Conservation (phyloP, 257 asterid genomes). For the Jacaranda copaia region DNA sequence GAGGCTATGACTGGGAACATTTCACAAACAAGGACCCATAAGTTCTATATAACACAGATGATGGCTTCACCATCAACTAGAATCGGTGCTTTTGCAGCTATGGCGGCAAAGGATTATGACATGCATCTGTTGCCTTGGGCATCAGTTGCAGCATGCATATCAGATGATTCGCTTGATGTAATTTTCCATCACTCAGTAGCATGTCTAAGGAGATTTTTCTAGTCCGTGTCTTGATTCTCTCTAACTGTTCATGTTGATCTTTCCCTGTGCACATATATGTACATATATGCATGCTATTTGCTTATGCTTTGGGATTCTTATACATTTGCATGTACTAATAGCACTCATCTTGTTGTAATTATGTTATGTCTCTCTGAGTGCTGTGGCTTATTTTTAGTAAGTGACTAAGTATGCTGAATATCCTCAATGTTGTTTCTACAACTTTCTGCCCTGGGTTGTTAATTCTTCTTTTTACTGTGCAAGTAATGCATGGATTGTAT, state of each 20-base stretch:
- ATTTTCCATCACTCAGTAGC: slow-evolving; percentile 39
- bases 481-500: slow-evolving; percentile 17
- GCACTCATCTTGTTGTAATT: slow-evolving; percentile 22
- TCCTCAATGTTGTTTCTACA: slow-evolving; percentile 22
- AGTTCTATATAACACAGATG: slow-evolving; percentile 78
- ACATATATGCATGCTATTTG: slow-evolving; percentile 1
- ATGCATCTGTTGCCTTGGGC: slow-evolving; percentile 96
- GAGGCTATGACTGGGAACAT: slow-evolving; percentile 69
- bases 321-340: slow-evolving; percentile 18
- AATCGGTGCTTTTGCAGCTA: slow-evolving; percentile 86
- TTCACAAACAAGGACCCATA: slow-evolving; percentile 60
- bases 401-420: slow-evolving; percentile 12
- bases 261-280: slow-evolving; percentile 16
- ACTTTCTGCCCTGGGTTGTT: slow-evolving; percentile 15
- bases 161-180: slow-evolving; percentile 74
- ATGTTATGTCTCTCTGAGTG: not conserved
- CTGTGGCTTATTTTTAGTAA: slow-evolving; percentile 27
- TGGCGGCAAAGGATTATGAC: slow-evolving; percentile 87
- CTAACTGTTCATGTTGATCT: slow-evolving; percentile 12
- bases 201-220: slow-evolving; percentile 32
- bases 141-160: slow-evolving; percentile 91
- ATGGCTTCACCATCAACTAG: slow-evolving; percentile 87
- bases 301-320: slow-evolving; percentile 25
- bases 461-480: slow-evolving; percentile 13
- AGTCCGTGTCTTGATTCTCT: slow-evolving; percentile 13